Evolutionary conservation across 345 rosid species (phyloP).

Genomic region (Citrus inodora): DNA sequence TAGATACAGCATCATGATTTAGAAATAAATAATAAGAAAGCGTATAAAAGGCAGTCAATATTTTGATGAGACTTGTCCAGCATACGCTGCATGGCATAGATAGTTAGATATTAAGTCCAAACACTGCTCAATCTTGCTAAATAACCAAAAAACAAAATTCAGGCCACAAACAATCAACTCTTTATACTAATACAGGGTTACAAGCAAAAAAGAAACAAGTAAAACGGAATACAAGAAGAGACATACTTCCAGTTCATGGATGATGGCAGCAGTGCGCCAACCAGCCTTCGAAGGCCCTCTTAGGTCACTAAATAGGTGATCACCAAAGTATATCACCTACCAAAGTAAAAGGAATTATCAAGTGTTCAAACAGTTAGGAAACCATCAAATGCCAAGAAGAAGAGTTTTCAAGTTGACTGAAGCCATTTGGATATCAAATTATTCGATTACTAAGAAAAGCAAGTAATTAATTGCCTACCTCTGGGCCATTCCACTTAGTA

Average conservation of each 20-base stretch:
- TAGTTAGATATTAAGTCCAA: background rate
- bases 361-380: background rate
- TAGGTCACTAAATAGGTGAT: slow-evolving; percentile 94
- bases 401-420: background rate
- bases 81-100: background rate
- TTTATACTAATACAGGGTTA: background rate
- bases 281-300: slow-evolving; percentile 97
- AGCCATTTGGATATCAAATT: slow-evolving; percentile 4
- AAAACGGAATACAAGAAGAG: slow-evolving; percentile 5
- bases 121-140: background rate
- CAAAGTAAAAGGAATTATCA: slow-evolving; percentile 10
- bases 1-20: background rate
- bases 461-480: slow-evolving; percentile 48
- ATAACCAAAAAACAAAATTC: background rate
- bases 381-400: background rate
- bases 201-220: background rate
- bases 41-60: background rate
- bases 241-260: slow-evolving; percentile 89
- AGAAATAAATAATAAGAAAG: background rate
- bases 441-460: slow-evolving; percentile 4
- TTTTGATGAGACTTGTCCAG: background rate
- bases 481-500: slow-evolving; percentile 96
- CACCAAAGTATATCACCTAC: slow-evolving; percentile 96
- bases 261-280: slow-evolving; percentile 98
- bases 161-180: background rate